Evolutionary conservation across 768 basidiomycete species (phyloP), one percentile per base, ranked within the genome.

Genomic region (Tricholoma sp.): DNA sequence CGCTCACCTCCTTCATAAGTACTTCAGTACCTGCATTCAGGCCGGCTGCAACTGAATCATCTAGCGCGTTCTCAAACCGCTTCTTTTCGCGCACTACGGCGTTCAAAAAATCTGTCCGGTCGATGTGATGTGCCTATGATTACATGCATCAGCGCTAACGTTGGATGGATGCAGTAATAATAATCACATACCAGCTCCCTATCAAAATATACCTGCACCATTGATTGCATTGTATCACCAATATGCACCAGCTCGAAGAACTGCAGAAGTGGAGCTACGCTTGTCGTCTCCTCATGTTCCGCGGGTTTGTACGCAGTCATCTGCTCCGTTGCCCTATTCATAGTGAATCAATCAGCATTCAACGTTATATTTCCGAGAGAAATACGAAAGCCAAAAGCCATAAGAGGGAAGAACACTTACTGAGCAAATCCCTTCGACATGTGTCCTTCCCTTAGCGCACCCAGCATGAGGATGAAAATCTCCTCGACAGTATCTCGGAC

Each of bases 121-220:
- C 94, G 33, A 99, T 95, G 64, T 95, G 90, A 1, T 80, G 83
- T 0, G 89, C 85, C 91, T 93, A 54, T 4, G 17, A 31, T 49
- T 48, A 15, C 20, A 3, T 3, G 42, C 13, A 29, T 42, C n/a
- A 34, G 20, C 50, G 55, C 33, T 29, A 42, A 20, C 31, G 49
- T 29, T n/a, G n/a, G n/a, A n/a, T n/a, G n/a, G n/a, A n/a, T n/a
- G 45, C 28, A 54, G 17, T 37, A 47, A 57, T 45, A 44, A 45
- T 20, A 45, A 57, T 7, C 6, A 67, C 86, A 24, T 58, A 90
- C 92, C 72, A 98, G 74, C 64, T 97, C 96, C 65, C 95, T 95
- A 66, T 98, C 97, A 66, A 96, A 99, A 70, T 95, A 99, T 1
- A 98, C 97, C 63, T 99, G 94, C 6, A 97, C 85, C 85, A 98